Evolutionary conservation across 805 yeast genomes (phyloP), one percentile per base, ranked within the genome.

Genomic region (Pichia phayaonensis): DNA sequence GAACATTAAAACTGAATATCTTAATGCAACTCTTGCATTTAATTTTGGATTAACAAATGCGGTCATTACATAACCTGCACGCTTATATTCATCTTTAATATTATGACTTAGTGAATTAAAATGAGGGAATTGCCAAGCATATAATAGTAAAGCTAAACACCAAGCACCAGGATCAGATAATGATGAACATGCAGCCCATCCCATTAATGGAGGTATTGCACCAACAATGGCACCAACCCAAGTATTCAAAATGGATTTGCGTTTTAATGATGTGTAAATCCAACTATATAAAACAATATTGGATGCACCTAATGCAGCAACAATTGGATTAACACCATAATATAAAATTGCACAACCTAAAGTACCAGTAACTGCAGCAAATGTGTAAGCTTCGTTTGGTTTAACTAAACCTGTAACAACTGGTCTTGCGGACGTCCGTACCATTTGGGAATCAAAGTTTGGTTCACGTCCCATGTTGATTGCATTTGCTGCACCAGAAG

Each of bases 161-260:
- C 98, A 92, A 4, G 95, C 95, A 8, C 94, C 97, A 0, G 98
- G 97, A 55, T 89, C 87, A 3, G 76, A 57, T 38, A 90, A 68
- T 0, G 90, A 79, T 4, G 88, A 80, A 13, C 96, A 86, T 0
- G 92, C 89, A 2, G 96, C 97, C 99, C 99, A 94, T 2, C 99
- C 99, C 99, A 94, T 94, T 46, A 94, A 74, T 21, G 99, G 99
- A 0, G 99, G 99, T 44, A 94, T 86, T 0, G 97, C 99, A 4
- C 99, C 99, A 4, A 94, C 99, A n/a, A 94, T 65, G 0, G 99
- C 99, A 20, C 99, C 99, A 3, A 94, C 94, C 99, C 99, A 94
- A 0, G 99, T 94, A 66, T 94, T 94, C 40, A 86, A 65, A 47
- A 94, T 92, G 23, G 87, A 83, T 53, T 75, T 79, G 50, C 99